Evolutionary conservation across 2,329 filamentous ascomycete species (phyloP).

Genomic region (Sporothrix schenckii): DNA sequence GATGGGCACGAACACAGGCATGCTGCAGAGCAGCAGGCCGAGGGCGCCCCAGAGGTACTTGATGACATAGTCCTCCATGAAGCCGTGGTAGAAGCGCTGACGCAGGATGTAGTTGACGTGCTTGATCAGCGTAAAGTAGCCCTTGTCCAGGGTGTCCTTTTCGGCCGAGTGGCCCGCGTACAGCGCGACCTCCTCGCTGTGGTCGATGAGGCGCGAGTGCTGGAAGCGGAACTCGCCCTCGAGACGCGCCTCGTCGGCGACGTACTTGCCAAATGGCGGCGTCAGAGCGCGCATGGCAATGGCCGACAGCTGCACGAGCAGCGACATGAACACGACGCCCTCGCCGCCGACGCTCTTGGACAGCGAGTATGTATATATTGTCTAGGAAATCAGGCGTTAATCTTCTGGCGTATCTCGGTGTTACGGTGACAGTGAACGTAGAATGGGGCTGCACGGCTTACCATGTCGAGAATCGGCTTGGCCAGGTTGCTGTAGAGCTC

Average conservation of each 20-base stretch:
- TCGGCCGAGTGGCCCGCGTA: conserved; percentile 92
- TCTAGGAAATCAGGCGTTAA: conserved; percentile 45
- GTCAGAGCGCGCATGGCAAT: conserved; percentile 92
- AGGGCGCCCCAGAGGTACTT: conserved; percentile 99
- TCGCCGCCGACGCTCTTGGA: conserved; percentile 96
- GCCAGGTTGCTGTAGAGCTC: conserved; percentile 96
- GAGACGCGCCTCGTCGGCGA: conserved; percentile 89
- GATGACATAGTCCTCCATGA: conserved; percentile 99
- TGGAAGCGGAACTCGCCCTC: conserved; percentile 97
- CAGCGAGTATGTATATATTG: conserved; percentile 91
- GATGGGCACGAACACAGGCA: conserved; percentile 94
- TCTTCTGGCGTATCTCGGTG: background rate
- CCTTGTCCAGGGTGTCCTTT: conserved; percentile 95
- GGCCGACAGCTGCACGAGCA: conserved; percentile 90
- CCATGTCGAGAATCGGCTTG: conserved; percentile 92
- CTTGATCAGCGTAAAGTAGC: conserved; percentile 98
- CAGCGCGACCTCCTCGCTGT: conserved; percentile 90
- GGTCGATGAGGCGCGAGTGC: conserved; percentile 91
- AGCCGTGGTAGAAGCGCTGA: conserved; percentile 90
- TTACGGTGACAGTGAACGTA: background rate
- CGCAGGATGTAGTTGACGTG: conserved; percentile 96
- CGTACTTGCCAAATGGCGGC: conserved; percentile 95
- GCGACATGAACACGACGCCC: conserved; percentile 90
- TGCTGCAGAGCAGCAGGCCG: conserved; percentile 86
- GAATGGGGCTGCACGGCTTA: conserved; percentile 44